Conservation (phyloP, 176 grass and related monocot species). For the Oryza glumipatula region DNA sequence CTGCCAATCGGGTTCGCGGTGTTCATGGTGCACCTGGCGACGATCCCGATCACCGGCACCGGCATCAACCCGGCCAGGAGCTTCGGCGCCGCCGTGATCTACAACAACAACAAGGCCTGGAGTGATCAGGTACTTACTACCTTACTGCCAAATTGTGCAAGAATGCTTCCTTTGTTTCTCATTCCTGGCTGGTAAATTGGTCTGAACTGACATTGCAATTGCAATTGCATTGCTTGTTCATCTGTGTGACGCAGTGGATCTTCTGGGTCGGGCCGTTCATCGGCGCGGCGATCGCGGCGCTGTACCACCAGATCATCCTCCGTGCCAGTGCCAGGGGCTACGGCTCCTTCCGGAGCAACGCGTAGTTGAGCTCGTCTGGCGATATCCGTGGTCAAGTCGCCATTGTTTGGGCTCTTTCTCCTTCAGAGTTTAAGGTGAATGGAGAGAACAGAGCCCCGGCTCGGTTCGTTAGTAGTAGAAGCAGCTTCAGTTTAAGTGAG, state of each 20-base stretch:
- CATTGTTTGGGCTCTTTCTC: not conserved
- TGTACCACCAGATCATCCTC: conserved; percentile 78
- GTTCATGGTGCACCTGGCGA: conserved; percentile 62
- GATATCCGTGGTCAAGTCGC: not conserved
- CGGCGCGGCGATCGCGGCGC: conserved; percentile 60
- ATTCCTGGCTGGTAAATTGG: no score
- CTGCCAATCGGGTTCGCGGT: conserved; percentile 57
- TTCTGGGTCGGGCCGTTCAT: conserved; percentile 80
- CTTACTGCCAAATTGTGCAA: not conserved
- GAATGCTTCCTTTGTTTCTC: not conserved
- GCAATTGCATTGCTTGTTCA: not conserved
- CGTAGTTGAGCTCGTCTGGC: conserved; percentile 26
- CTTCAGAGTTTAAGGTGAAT: conserved; percentile 40
- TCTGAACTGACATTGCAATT: not conserved
- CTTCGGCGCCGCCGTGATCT: conserved; percentile 50
- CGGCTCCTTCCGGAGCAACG: conserved; percentile 70
- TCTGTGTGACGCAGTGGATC: conserved; percentile 56
- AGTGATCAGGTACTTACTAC: conserved; percentile 34
- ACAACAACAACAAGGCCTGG: conserved; percentile 47
- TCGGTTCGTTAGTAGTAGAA: not conserved
- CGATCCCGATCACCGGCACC: conserved; percentile 56
- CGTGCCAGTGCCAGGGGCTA: conserved; percentile 58
- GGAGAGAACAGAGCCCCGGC: not conserved
- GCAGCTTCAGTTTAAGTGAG: not conserved
- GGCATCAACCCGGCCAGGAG: conserved; percentile 65